These are phyloP conservation scores for Furcasterigmium sp. DNA, from an alignment of 2,329 filamentous ascomycete genomes.

Conservation along the genomic window DNA sequence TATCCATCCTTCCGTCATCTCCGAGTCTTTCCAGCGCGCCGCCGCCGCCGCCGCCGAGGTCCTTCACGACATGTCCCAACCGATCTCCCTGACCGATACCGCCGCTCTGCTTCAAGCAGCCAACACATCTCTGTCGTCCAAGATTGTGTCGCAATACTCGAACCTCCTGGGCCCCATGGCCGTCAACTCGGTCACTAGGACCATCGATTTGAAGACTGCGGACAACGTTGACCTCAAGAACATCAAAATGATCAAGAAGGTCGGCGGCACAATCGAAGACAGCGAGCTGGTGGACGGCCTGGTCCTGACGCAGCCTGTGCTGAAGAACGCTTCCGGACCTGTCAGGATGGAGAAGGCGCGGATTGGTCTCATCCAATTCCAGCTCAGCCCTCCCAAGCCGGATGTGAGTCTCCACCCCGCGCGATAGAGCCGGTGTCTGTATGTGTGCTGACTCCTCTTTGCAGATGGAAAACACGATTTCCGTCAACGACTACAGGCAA, in stretches of 20 bases:
- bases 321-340: constrained; percentile 91
- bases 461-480: constrained; percentile 98
- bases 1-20: constrained; percentile 96
- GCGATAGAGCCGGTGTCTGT: constrained; percentile 14
- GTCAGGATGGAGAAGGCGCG: constrained; percentile 93
- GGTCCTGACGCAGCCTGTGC: constrained; percentile 84
- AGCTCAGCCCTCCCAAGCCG: constrained; percentile 95
- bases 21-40: constrained; percentile 94
- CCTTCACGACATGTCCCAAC: constrained; percentile 92
- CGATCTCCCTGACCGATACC: constrained; percentile 83
- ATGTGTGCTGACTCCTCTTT: too few species aligned
- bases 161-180: constrained; percentile 96
- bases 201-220: constrained; percentile 91
- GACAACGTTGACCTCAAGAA: constrained; percentile 96
- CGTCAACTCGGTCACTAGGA: constrained; percentile 91
- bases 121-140: constrained; percentile 94
- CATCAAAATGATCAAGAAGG: constrained; percentile 95
- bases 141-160: constrained; percentile 97
- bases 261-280: constrained; percentile 96
- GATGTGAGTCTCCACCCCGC: constrained; percentile 77
- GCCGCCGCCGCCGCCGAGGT: constrained; percentile 83
- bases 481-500: constrained; percentile 98
- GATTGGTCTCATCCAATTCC: constrained; percentile 97
- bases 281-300: constrained; percentile 95
- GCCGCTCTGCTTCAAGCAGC: constrained; percentile 90